Evolutionary conservation across 306 rosid genomes (phyloP).

Genomic region (Gleditsia sinensis): DNA sequence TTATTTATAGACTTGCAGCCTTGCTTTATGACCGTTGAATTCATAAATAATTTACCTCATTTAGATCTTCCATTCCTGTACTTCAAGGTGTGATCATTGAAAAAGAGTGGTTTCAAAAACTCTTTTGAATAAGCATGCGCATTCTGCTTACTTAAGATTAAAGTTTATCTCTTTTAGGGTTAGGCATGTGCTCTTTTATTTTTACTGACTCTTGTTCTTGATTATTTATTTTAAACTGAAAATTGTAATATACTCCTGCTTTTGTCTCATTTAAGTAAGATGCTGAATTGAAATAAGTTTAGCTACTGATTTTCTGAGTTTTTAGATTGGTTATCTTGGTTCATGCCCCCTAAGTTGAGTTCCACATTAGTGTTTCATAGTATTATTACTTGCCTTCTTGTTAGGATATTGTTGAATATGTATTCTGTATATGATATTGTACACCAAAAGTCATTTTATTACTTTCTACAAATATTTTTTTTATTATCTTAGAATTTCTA

Average conservation of each 20-base stretch:
- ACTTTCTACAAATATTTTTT: too few species aligned
- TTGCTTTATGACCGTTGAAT: not conserved
- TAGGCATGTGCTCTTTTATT: not conserved
- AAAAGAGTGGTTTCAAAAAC: not conserved
- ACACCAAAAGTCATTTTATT: not conserved
- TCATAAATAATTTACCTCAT: not conserved
- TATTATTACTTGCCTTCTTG: not conserved
- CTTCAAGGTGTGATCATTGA: not conserved
- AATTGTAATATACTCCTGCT: not conserved
- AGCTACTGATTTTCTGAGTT: not conserved
- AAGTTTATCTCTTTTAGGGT: not conserved
- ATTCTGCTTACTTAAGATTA: not conserved
- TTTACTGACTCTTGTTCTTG: not conserved
- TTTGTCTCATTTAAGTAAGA: not conserved
- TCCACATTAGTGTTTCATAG: not conserved
- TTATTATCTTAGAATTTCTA: too few species aligned
- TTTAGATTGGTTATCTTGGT: not conserved
- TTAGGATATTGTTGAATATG: not conserved
- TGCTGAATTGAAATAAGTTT: not conserved
- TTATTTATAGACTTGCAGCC: not conserved
- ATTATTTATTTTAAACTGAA: not conserved
- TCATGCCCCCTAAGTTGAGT: not conserved
- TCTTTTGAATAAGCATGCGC: not conserved
- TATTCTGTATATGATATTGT: not conserved
- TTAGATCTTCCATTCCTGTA: not conserved